Evolutionary conservation across 768 basidiomycete species (phyloP).

Genomic region (Rhodotorula babjevae): DNA sequence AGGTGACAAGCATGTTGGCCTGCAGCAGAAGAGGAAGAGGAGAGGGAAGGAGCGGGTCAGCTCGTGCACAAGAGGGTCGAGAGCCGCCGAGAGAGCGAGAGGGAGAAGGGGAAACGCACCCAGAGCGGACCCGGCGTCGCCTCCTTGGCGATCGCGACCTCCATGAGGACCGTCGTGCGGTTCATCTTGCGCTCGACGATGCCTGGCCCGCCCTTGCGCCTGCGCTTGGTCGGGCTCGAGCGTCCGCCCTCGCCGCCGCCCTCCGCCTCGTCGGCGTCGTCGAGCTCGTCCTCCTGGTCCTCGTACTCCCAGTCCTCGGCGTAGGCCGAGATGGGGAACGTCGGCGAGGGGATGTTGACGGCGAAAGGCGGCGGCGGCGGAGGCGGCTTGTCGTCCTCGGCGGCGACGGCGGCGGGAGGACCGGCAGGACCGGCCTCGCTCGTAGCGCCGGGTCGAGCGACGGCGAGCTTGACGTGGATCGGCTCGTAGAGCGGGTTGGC

Average conservation of each 20-base stretch:
- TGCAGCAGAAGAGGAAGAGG: slow-evolving; percentile 46
- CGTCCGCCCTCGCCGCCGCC: slow-evolving; percentile 42
- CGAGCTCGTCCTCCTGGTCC: slow-evolving; percentile 65
- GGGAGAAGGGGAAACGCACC: slow-evolving; percentile 53
- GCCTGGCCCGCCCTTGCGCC: slow-evolving; percentile 51
- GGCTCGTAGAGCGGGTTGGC: slow-evolving; percentile 95
- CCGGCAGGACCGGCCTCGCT: not conserved
- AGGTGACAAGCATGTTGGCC: slow-evolving; percentile 92
- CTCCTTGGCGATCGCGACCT: slow-evolving; percentile 77
- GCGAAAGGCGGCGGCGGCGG: slow-evolving; percentile 64
- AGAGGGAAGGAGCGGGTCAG: not conserved
- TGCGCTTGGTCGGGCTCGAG: slow-evolving; percentile 50
- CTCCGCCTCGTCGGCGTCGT: slow-evolving; percentile 50
- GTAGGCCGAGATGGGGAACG: slow-evolving; percentile 80
- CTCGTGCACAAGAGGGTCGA: not conserved
- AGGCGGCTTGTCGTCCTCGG: slow-evolving; percentile 41
- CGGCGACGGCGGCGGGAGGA: not conserved
- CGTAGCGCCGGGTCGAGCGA: slow-evolving; percentile 47
- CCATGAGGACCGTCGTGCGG: slow-evolving; percentile 78
- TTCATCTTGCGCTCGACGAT: slow-evolving; percentile 87
- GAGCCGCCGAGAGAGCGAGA: not conserved
- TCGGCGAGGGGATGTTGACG: slow-evolving; percentile 67
- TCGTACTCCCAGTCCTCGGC: slow-evolving; percentile 99
- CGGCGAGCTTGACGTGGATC: slow-evolving; percentile 79
- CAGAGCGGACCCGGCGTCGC: slow-evolving; percentile 65